These are phyloP conservation scores for Pseudogymnoascus sp. DNA, from an alignment of 2,329 filamentous ascomycete genomes.

Conservation along the genomic window DNA sequence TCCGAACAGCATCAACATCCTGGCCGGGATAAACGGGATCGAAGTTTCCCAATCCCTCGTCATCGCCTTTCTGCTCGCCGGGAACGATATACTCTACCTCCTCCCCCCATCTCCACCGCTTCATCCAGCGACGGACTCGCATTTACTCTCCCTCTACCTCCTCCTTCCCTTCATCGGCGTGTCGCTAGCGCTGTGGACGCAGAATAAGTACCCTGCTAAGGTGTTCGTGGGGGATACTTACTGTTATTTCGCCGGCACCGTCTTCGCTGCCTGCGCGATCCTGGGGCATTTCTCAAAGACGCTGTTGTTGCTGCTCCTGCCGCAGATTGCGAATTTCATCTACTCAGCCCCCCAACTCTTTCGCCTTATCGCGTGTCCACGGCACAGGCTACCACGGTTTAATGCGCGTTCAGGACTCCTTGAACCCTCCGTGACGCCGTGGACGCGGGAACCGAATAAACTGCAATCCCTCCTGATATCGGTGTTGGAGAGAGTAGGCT, in stretches of 20 bases:
- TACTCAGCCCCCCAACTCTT: conserved; percentile 93
- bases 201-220: conserved; percentile 93
- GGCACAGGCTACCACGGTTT: conserved; percentile 84
- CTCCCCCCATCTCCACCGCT: conserved; percentile 60
- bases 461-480: conserved; percentile 61
- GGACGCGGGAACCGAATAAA: conserved; percentile 63
- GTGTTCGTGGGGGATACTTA: conserved; percentile 98
- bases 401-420: conserved; percentile 77
- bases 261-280: conserved; percentile 95
- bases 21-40: conserved; percentile 98
- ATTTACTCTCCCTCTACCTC: conserved; percentile 92
- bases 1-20: conserved; percentile 97
- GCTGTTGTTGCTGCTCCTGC: conserved; percentile 78
- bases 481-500: background rate
- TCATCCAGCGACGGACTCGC: conserved; percentile 90
- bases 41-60: conserved; percentile 92
- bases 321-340: conserved; percentile 93
- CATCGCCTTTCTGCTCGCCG: conserved; percentile 71
- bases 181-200: conserved; percentile 72
- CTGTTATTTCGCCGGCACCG: conserved; percentile 99
- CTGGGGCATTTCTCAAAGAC: conserved; percentile 98
- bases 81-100: conserved; percentile 87
- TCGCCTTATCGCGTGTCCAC: conserved; percentile 79
- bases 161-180: conserved; percentile 91
- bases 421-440: conserved; percentile 78